Base-by-base conservation (phyloP, 2,329 filamentous ascomycete species). In the Neonectria hederae region DNA sequence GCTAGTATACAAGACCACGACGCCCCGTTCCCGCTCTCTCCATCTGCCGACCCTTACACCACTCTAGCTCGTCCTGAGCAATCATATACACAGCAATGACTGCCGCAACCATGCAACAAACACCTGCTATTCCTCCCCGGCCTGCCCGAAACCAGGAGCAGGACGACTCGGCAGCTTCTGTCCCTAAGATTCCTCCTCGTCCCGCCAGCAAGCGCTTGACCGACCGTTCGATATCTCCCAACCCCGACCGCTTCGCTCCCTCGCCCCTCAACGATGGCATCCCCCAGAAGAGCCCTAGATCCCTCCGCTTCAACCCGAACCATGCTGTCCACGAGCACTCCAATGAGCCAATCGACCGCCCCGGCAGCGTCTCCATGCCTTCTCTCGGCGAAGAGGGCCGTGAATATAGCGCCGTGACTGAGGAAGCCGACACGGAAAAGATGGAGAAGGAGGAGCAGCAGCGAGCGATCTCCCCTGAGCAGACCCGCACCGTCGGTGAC, bases 351-450 rank as follows among this genome's bases (percentile, higher is more conserved):
- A 77, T 85, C 67, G 80, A 85, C 45, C 91, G 93, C 54, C 88
- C 92, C 38, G 87, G 89, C 53, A 97, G 92, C 75, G 92, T 97
- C 61, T 87, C 88, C 35, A 86, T 97, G 76, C 95, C 95, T 17
- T 92, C 92, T 1, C 86, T 97, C 59, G 95, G 95, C 62, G 90
- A 97, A 76, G 95, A 97, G 81, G 95, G 95, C 67, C 89, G 85
- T 70, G 95, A 97, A 81, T 97, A 97, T 80, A 92, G 88, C 56
- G 90, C 77, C 22, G 77, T 85, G 35, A 74, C 83, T 35, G 82
- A 83, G n/a, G 84, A 86, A 66, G 57, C 74, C 54, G 57, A 70
- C 52, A 63, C 68, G 21, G 71, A 80, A 76, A 71, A 75, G 78
- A 63, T 67, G 22, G 72, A 80, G 76, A 40, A 70, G 80, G 86